phyloP scores from a whole-genome alignment of 2,329 filamentous ascomycete species.

The Monosporascus sp. region DNA sequence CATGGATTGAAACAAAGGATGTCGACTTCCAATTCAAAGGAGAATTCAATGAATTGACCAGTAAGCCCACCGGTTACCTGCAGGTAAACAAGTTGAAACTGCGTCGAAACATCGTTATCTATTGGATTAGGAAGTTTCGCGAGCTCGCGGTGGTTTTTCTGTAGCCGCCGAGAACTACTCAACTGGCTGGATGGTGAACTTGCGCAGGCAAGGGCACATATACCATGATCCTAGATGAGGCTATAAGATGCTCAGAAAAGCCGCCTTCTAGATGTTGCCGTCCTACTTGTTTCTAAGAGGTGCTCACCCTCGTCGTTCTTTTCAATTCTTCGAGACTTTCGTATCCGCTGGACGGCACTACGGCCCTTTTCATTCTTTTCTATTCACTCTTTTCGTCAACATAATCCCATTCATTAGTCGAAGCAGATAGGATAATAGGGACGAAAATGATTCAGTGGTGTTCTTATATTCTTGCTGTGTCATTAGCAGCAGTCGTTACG shows the following conservation, averaged over 20 bases:
- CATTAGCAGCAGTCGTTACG: conserved; percentile 7
- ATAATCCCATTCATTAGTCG: not conserved
- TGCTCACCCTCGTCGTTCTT: not conserved
- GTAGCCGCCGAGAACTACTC: not conserved
- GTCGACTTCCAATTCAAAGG: not conserved
- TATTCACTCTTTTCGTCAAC: not conserved
- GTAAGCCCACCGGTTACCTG: not conserved
- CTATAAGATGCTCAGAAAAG: not conserved
- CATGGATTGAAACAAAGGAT: not conserved
- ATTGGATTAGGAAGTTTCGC: not conserved
- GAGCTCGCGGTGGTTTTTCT: not conserved
- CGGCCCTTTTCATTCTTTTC: not conserved
- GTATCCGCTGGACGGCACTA: not conserved
- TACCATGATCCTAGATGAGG: not conserved
- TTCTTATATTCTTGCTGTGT: conserved; percentile 9
- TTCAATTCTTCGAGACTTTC: not conserved
- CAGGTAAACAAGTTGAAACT: not conserved
- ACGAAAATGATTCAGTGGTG: not conserved
- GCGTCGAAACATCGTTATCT: not conserved
- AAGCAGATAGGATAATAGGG: no score
- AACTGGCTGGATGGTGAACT: no score
- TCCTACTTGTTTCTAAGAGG: not conserved
- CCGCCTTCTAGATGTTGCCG: not conserved
- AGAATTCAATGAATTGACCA: not conserved
- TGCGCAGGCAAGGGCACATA: no score